Conservation (phyloP, 495 filamentous ascomycete genomes). For the Chaetomium cochliodes region DNA sequence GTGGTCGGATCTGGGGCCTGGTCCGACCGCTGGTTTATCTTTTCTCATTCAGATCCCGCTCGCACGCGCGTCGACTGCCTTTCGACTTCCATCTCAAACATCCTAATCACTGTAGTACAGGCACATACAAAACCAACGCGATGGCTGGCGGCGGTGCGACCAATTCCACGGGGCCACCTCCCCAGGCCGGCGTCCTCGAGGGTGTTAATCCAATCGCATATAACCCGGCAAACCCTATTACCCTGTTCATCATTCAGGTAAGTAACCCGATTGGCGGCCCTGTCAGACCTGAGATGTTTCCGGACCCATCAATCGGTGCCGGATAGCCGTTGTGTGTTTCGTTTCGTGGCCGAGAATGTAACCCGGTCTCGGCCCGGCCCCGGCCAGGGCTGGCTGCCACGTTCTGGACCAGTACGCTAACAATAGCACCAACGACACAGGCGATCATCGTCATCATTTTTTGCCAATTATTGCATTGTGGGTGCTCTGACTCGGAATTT, state of each 20-base stretch:
- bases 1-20: not conserved
- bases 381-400: slow-evolving; percentile 7
- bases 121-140: not conserved
- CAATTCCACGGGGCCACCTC: slow-evolving; percentile 26
- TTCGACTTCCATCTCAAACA: slow-evolving; percentile 7
- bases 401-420: slow-evolving; percentile 17
- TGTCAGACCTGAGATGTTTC: slow-evolving; percentile 1
- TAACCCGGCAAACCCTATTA: slow-evolving; percentile 78
- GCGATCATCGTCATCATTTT: slow-evolving; percentile 87
- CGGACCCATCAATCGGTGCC: slow-evolving; percentile 9
- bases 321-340: slow-evolving; percentile 16
- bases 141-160: slow-evolving; percentile 22
- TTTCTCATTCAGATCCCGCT: not conserved
- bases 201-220: slow-evolving; percentile 70
- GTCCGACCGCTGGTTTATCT: not conserved
- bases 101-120: not conserved
- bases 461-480: slow-evolving; percentile 68
- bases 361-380: not conserved
- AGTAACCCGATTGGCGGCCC: slow-evolving; percentile 10
- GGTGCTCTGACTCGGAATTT: not conserved
- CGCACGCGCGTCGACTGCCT: not conserved
- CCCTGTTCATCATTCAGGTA: slow-evolving; percentile 93
- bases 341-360: slow-evolving; percentile 1
- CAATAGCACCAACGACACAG: slow-evolving; percentile 48
- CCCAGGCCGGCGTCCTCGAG: slow-evolving; percentile 38